Base-by-base conservation (phyloP, 305 asterid genomes). In the Fraxinus xanthoxyloides region DNA sequence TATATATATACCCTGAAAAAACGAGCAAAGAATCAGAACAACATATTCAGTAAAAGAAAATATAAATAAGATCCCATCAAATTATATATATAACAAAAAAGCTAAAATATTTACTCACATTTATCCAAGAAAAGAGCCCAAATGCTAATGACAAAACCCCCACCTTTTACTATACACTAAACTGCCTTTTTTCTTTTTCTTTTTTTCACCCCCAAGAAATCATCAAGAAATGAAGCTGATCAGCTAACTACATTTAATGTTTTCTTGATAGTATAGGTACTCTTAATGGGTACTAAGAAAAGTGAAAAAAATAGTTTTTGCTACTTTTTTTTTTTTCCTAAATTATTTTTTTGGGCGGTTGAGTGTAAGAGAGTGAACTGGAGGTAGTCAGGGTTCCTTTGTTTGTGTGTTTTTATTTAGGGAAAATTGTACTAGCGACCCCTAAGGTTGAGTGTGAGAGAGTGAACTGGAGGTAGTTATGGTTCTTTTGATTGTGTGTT, bases 1-100 rank as follows among this genome's bases (percentile, higher is more conserved):
- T 85, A 84, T 5, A 84, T 5, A n/a, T 54, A n/a, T 54, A 70
- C 82, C 72, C 85, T 73, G 85, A 46, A 28, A 82, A 46, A 65
- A 74, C 84, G 87, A 90, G 89, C 89, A 87, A 87, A 79, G 91
- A 80, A 90, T 89, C 86, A 79, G 72, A 79, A 81, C 35, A 59
- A 80, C 34, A 77, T 3, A 3, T 63, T 19, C 7, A 69, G 10
- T 5, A 69, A 30, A 56, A 43, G 56, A 51, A 70, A 82, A 84
- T 74, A 84, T 61, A 82, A 82, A 81, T 51, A 75, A 87, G 78
- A 86, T 82, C 85, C 82, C 80, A 80, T 46, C 59, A 36, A 82
- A 43, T 23, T 3, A 26, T 38, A 28, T 10, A 23, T 61, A 75
- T 35, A 19, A 23, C 48, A 81, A 85, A 54, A 51, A 51, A 17